Conservation (phyloP, 2,329 filamentous ascomycete species). For the Phymatotrichopsis omnivora region DNA sequence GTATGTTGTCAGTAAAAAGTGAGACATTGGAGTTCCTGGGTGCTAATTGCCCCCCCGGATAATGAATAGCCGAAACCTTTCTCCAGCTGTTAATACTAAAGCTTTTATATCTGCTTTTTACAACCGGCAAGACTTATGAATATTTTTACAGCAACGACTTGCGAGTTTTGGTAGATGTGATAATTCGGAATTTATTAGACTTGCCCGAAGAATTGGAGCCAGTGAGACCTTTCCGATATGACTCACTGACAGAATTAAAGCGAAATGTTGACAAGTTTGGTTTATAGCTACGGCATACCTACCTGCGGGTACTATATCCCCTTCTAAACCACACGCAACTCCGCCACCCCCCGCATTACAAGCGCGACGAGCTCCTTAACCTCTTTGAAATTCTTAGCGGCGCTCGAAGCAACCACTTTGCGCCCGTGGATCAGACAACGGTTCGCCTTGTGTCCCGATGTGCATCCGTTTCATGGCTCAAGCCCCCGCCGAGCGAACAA, state of each 20-base stretch:
- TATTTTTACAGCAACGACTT: conserved; percentile 99
- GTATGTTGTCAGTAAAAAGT: conserved; percentile 35
- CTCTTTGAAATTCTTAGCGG: conserved; percentile 63
- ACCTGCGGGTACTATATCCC: conserved; percentile 83
- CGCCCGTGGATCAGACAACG: conserved; percentile 70
- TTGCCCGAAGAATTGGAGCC: conserved; percentile 64
- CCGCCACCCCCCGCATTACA: conserved; percentile 78
- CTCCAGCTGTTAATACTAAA: conserved; percentile 95
- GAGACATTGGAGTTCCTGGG: no score
- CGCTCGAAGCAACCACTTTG: conserved; percentile 61
- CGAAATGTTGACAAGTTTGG: conserved; percentile 30
- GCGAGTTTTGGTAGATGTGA: conserved; percentile 85
- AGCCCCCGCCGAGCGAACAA: conserved; percentile 32
- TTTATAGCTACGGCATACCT: conserved; percentile 72
- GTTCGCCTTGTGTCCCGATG: conserved; percentile 67
- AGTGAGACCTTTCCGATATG: conserved; percentile 9
- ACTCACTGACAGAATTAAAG: conserved; percentile 32
- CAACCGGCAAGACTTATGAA: conserved; percentile 80
- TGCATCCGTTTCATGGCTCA: conserved; percentile 59
- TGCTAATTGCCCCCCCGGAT: no score
- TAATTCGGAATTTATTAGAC: conserved; percentile 93
- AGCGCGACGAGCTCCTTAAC: conserved; percentile 69
- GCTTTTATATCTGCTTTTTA: conserved; percentile 88
- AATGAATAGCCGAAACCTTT: conserved; percentile 71
- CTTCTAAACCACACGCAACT: conserved; percentile 87